Base-by-base conservation (phyloP, 306 rosid genomes). In the Mucuna pruriens region DNA sequence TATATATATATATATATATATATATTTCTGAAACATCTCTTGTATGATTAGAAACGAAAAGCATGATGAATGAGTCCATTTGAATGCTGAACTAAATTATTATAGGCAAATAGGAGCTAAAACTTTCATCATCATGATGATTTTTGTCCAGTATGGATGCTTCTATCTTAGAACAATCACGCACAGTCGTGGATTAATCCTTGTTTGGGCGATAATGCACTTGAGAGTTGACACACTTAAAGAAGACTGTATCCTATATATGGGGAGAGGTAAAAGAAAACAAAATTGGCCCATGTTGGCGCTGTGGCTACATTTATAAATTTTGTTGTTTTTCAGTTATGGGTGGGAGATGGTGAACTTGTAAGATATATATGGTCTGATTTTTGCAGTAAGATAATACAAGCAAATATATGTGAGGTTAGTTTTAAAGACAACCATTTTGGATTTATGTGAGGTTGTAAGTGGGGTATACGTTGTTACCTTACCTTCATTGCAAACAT, bases 271-370 rank as follows among this genome's bases (percentile, higher is more conserved):
- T 55, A 54, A 54, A 54, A 60, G 63, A 80, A 71, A 58, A 80
- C 83, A 80, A 80, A 71, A 71, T 62, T 71, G 4, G 79, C 66
- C 67, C 74, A 80, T 62, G 36, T 34, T 61, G 55, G 25, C n/a
- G 31, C 33, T n/a, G 84, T 34, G 74, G 44, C 84, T 48, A 72
- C 79, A 80, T 80, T 48, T 45, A 73, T 49, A 48, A 3, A 2
- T 16, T 61, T 72, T 80, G 84, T 72, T 80, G 16, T 72, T 49
- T 48, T 73, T 62, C 44, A 65, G 66, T 38, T 62, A 34, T 73
- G 46, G 79, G 23, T 34, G 55, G 34, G 74, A 71, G 72, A 61
- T 46, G 6, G 55, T 72, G 74, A 62, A 36, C 2, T 34, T 38
- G 79, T 36, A 71, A 46, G 45, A 80, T 46, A 7, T 46, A 7